Evolutionary conservation across 2,329 filamentous ascomycete genomes (phyloP).

Genomic region (Cercospora citrullina): DNA sequence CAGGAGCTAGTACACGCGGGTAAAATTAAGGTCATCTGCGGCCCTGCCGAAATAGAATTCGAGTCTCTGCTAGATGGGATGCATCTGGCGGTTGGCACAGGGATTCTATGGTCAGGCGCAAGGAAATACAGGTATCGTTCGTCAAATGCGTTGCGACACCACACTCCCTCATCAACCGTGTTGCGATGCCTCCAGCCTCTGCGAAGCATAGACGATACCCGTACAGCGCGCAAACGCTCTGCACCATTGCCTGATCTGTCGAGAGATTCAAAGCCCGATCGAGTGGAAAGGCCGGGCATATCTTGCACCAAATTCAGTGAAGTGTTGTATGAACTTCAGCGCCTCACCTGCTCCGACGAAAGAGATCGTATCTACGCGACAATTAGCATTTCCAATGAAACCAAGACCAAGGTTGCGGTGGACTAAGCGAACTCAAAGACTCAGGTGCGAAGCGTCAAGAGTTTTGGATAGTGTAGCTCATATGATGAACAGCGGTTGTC

Average conservation of each 20-base stretch:
- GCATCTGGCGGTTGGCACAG: neutral
- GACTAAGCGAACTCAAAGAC: neutral
- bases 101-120: neutral
- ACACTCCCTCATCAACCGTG: neutral
- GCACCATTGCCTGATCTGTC: neutral
- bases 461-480: neutral
- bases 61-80: neutral
- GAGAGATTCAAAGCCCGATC: neutral
- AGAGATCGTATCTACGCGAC: neutral
- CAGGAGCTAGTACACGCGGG: neutral
- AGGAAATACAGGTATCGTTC: neutral
- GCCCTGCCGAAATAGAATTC: neutral
- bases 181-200: neutral
- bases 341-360: neutral
- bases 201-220: neutral
- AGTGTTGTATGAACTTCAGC: neutral
- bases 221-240: neutral
- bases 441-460: neutral
- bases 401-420: neutral
- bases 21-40: neutral
- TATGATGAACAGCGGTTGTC: fast-evolving
- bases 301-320: neutral
- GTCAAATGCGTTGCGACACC: neutral
- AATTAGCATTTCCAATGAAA: neutral
- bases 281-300: neutral